Conservation (phyloP, 192 early-diverging fungal genomes). For the Chytriomyces hyalinus region DNA sequence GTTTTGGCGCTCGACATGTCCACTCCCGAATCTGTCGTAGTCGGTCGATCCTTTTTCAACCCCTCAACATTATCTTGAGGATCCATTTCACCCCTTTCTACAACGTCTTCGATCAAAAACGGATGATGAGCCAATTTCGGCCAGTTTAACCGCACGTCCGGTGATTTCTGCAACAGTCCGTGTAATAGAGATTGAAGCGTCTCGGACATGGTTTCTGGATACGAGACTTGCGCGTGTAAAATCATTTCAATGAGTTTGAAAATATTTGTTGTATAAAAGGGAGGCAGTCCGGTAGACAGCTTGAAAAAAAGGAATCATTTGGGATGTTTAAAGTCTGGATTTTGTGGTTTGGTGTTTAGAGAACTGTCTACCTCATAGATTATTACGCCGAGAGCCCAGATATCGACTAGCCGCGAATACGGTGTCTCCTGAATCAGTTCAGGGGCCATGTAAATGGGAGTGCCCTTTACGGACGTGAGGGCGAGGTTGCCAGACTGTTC, state of each 20-base stretch:
- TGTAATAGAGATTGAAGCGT: slow-evolving; percentile 9
- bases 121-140: slow-evolving; percentile 35
- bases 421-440: slow-evolving; percentile 46
- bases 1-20: slow-evolving; percentile 14
- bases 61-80: not conserved
- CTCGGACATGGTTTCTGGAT: slow-evolving; percentile 25
- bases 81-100: not conserved
- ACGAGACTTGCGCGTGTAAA: slow-evolving; percentile 27
- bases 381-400: slow-evolving; percentile 50
- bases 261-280: slow-evolving; percentile 49
- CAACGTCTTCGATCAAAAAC: slow-evolving; percentile 12
- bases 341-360: not conserved
- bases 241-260: slow-evolving; percentile 51
- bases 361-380: slow-evolving; percentile 28
- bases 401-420: slow-evolving; percentile 42
- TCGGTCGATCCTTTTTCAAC: slow-evolving; percentile 6
- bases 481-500: not conserved
- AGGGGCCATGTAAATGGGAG: slow-evolving; percentile 51
- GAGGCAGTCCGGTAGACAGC: slow-evolving; percentile 40
- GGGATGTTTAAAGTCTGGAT: not conserved
- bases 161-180: slow-evolving; percentile 37
- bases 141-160: slow-evolving; percentile 35
- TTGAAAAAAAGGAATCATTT: slow-evolving; percentile 23
- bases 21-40: slow-evolving; percentile 35
- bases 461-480: slow-evolving; percentile 48